Evolutionary conservation across 1,284 basidiomycete species (phyloP), one percentile per base, ranked within the genome.

Genomic region (Rhodotorula mucilaginosa): DNA sequence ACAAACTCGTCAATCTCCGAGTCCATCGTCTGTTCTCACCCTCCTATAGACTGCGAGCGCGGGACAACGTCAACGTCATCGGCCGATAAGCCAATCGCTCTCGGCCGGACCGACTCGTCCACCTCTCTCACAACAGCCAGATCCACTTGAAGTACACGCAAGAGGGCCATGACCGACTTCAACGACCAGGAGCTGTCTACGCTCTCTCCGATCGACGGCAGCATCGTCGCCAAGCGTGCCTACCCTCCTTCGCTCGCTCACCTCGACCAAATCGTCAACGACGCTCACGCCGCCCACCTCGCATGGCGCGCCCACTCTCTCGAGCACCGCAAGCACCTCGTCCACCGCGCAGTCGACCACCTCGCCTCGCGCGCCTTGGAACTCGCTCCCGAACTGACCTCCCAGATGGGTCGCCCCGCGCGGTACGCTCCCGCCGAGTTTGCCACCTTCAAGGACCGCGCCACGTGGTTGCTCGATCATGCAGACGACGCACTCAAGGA

Each of bases 391-490:
- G 93, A 97, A 79, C 83, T 93, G 67, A 88, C 90, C 2, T 77
- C 85, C 58, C 89, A 92, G 81, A 92, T 93, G 88, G 91, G 91
- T 51, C 82, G 90, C 21, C 61, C 51, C 23, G 58, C 60, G 64
- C 59, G 71, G 39, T 65, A 46, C 80, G 84, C 84, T 56, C 82
- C 87, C 46, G 91, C 91, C 12, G 95, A 98, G 81, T 84, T 96
- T 63, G 85, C 86, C 61, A 92, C 93, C 1, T 88, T 91, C 51
- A 81, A 95, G 34, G 90, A 91, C 68, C 87, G 94, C 57, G 90
- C 92, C 16, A 84, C 87, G 61, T 91, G 95, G 80, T 87, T 97
- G 85, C 84, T 96, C 74, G 88, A 88, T 70, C 93, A 96, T 78
- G 93, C 95, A 2, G 84, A 87, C 65, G 83, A 87, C 8, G 85